phyloP scores from a whole-genome alignment of 139 green algal species.

The Chlamydomonas sp. region DNA sequence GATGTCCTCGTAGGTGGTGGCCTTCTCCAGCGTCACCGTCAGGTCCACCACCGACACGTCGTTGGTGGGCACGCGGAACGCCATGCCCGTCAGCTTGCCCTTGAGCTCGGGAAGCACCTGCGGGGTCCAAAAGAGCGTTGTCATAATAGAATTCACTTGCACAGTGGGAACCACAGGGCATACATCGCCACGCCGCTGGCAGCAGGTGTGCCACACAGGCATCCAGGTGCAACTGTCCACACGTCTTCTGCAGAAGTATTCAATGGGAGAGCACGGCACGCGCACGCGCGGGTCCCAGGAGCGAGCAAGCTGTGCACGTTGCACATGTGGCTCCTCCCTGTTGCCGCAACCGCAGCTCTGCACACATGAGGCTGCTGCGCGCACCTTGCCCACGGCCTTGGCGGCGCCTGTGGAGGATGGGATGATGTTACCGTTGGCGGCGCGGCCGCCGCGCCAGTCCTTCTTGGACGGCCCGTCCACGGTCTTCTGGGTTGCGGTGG shows the following conservation, averaged over 20 bases:
- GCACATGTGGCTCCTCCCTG: too few relatives aligned
- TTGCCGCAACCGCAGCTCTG: too few relatives aligned
- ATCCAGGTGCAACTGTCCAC: not conserved
- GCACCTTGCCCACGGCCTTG: constrained; percentile 90
- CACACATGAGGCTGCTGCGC: not conserved
- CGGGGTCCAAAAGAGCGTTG: not conserved
- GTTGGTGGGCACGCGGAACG: constrained; percentile 96
- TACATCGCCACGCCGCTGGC: too few relatives aligned
- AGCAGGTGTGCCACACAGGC: not conserved
- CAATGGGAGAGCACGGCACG: too few relatives aligned
- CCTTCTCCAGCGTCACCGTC: constrained; percentile 90
- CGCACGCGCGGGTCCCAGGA: too few relatives aligned
- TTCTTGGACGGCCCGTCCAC: constrained; percentile 97
- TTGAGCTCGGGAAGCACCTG: constrained; percentile 96
- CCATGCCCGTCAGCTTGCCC: constrained; percentile 99
- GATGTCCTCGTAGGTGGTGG: constrained; percentile 92
- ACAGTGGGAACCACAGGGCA: too few relatives aligned
- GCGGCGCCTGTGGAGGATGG: constrained; percentile 96
- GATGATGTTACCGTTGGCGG: constrained; percentile 97
- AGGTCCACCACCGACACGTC: constrained; percentile 98
- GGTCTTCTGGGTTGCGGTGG: constrained; percentile 98
- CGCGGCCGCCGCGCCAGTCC: constrained; percentile 96
- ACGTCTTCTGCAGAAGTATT: not conserved
- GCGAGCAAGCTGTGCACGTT: not conserved
- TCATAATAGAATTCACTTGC: too few relatives aligned